phyloP scores from a whole-genome alignment of 2,329 filamentous ascomycete species.

The Calonectria fujianensis region DNA sequence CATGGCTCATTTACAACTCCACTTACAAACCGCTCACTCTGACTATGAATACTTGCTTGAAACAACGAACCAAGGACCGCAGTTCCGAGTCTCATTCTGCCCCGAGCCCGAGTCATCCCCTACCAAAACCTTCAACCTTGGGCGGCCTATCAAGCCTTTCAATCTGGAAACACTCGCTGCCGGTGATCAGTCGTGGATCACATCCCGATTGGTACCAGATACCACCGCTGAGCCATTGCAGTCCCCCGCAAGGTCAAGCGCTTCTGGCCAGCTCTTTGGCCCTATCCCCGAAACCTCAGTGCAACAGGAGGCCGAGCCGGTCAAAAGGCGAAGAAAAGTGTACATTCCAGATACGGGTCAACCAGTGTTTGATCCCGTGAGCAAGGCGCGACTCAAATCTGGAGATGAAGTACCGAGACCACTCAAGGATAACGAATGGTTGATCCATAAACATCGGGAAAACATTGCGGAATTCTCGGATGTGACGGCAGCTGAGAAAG shows the following conservation, averaged over 20 bases:
- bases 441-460: conserved; percentile 76
- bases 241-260: conserved; percentile 49
- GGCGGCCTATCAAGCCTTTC: conserved; percentile 65
- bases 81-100: conserved; percentile 63
- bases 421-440: conserved; percentile 70
- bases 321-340: conserved; percentile 56
- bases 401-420: conserved; percentile 68
- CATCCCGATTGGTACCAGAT: conserved; percentile 63
- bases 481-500: conserved; percentile 72
- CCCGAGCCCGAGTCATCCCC: conserved; percentile 55
- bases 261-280: conserved; percentile 50
- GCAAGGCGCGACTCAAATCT: conserved; percentile 70
- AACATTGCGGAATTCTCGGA: conserved; percentile 75
- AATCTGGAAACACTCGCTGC: conserved; percentile 66
- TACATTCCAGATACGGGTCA: conserved; percentile 71
- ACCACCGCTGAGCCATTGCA: conserved; percentile 52
- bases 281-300: conserved; percentile 40
- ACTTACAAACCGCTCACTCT: conserved; percentile 67
- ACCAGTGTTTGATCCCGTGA: conserved; percentile 74
- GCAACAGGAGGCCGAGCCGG: conserved; percentile 29
- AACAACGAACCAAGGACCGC: conserved; percentile 60
- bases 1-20: conserved; percentile 68
- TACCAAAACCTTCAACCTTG: conserved; percentile 65
- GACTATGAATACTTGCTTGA: conserved; percentile 66
- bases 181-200: conserved; percentile 69